Evolutionary conservation across 2,329 filamentous ascomycete genomes (phyloP).

Genomic region (Colletotrichum horii): DNA sequence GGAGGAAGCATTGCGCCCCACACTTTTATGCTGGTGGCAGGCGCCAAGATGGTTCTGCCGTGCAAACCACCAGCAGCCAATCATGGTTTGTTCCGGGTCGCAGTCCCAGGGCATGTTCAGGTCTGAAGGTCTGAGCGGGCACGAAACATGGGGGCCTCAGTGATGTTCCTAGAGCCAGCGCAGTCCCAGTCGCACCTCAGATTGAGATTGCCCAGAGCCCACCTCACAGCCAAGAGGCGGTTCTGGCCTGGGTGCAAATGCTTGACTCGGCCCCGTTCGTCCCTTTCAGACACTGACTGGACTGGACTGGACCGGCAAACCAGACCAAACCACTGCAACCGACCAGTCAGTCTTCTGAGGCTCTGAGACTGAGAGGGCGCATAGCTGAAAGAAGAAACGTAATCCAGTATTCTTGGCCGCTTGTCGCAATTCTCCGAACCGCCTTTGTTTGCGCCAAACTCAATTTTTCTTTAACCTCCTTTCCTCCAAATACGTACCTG

Average conservation of each 20-base stretch:
- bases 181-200: background rate
- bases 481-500: background rate
- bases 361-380: background rate
- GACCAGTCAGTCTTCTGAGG: background rate
- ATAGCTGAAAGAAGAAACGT: background rate
- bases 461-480: constrained; percentile 5
- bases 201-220: background rate
- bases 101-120: background rate
- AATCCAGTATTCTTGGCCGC: background rate
- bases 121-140: background rate
- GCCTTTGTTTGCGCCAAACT: background rate
- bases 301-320: background rate
- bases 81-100: constrained; percentile 15
- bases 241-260: background rate
- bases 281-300: background rate
- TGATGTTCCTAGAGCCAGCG: background rate
- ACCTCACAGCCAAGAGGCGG: background rate
- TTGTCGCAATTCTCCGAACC: background rate
- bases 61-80: background rate
- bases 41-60: background rate
- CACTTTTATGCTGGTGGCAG: constrained; percentile 2
- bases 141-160: constrained; percentile 5
- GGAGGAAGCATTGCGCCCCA: background rate
- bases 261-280: constrained; percentile 5
- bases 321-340: background rate